These are phyloP conservation scores for thale cress (Arabidopsis thaliana) DNA, from an alignment of 345 rosid species.

Conservation along the genomic window DNA sequence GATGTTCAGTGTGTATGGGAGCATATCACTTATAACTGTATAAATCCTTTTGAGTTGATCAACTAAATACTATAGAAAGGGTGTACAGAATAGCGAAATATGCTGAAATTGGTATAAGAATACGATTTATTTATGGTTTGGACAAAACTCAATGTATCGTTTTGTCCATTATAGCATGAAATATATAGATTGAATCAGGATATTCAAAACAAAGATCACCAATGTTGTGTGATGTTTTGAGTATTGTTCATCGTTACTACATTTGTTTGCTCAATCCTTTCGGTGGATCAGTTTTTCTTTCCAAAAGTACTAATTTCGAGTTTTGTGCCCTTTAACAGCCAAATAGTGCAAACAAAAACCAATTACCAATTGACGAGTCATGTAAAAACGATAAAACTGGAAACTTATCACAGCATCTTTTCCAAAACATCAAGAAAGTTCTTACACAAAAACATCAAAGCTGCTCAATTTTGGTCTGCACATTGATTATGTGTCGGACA, in stretches of 20 bases:
- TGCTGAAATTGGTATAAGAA: neutral
- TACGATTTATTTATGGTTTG: neutral
- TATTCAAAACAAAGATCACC: neutral
- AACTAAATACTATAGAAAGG: neutral
- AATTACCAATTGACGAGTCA: neutral
- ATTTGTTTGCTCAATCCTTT: neutral
- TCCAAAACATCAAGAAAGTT: slow-evolving; percentile 16
- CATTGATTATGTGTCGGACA: neutral
- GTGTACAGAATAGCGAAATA: too few species aligned
- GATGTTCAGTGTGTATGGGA: neutral
- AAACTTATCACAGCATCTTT: slow-evolving; percentile 20
- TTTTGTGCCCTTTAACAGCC: neutral
- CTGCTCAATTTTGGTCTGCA: neutral
- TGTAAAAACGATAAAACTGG: slow-evolving; percentile 13
- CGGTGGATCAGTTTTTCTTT: neutral
- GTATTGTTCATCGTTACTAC: neutral
- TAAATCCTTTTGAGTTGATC: neutral
- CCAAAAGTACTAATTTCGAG: slow-evolving; percentile 3
- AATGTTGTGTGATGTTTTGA: slow-evolving; percentile 4
- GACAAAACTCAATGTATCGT: neutral
- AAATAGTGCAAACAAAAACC: neutral
- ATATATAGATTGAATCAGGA: neutral
- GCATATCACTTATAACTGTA: neutral
- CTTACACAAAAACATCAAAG: slow-evolving; percentile 22
- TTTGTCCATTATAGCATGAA: slow-evolving; percentile 7